phyloP scores from a whole-genome alignment of 148 eudicot genomes.

The Pouteria glomerata region DNA sequence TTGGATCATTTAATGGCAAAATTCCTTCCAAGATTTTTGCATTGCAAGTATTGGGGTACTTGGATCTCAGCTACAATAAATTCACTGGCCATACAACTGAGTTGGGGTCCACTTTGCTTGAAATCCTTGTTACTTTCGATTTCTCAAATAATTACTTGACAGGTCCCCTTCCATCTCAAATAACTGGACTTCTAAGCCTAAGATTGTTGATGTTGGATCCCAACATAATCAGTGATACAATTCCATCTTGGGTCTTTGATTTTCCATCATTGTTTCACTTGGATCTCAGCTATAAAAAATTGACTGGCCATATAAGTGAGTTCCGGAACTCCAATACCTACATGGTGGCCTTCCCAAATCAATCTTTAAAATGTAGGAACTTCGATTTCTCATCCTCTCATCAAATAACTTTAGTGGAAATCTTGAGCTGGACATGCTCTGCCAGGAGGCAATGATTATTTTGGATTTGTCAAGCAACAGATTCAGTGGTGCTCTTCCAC shows the following conservation, averaged over 20 bases:
- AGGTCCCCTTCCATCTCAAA: background rate
- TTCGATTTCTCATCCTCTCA: background rate
- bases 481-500: background rate
- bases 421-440: background rate
- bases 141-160: background rate
- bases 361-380: background rate
- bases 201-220: background rate
- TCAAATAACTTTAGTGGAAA: background rate
- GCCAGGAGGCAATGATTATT: constrained; percentile 12
- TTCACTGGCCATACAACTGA: constrained; percentile 24
- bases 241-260: background rate
- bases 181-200: background rate
- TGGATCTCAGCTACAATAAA: constrained; percentile 25
- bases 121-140: too few species aligned
- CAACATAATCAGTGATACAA: constrained; percentile 20
- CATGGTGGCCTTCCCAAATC: constrained; percentile 16
- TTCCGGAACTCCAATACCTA: constrained; percentile 14
- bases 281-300: constrained; percentile 22
- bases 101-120: background rate
- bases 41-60: background rate
- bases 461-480: constrained; percentile 24
- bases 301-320: constrained; percentile 22
- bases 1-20: background rate
- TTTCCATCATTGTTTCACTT: constrained; percentile 11
- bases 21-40: background rate